These are phyloP conservation scores for Cyclotella cryptica DNA, from an alignment of 108 stramenopile genomes.

Conservation along the genomic window DNA sequence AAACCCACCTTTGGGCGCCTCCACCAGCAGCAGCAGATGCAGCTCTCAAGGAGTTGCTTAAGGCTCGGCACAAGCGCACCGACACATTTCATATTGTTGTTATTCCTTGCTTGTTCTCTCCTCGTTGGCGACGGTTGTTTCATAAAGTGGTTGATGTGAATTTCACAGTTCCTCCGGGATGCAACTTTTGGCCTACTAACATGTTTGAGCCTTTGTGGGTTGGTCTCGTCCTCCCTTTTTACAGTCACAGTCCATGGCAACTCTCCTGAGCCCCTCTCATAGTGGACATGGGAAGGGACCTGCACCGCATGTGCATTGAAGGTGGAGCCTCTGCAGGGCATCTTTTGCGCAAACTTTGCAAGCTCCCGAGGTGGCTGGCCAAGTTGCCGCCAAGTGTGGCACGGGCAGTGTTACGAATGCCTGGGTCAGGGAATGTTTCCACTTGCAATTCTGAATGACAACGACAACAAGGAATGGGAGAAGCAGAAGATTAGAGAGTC, in stretches of 20 bases:
- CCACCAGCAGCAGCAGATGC: conserved; percentile 34
- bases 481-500: not conserved
- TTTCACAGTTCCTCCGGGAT: conserved; percentile 16
- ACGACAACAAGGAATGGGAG: conserved; percentile 15
- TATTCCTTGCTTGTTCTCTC: conserved; percentile 21
- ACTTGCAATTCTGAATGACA: conserved; percentile 1
- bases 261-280: conserved; percentile 22
- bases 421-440: conserved; percentile 23
- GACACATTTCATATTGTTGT: conserved; percentile 34
- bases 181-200: conserved; percentile 29
- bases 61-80: conserved; percentile 44
- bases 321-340: conserved; percentile 15
- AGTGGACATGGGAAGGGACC: conserved; percentile 34
- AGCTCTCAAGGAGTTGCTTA: conserved; percentile 39
- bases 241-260: conserved; percentile 36
- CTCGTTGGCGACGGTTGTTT: conserved; percentile 33
- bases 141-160: conserved; percentile 31
- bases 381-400: conserved; percentile 34
- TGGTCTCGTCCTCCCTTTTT: conserved; percentile 36
- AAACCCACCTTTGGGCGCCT: conserved; percentile 29
- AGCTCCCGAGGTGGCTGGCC: conserved; percentile 14
- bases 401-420: conserved; percentile 42
- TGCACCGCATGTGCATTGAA: conserved; percentile 21
- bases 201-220: conserved; percentile 49
- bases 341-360: conserved; percentile 55